phyloP scores from a whole-genome alignment of 805 yeast species.

The Kodamaea hsintzibuensis region DNA sequence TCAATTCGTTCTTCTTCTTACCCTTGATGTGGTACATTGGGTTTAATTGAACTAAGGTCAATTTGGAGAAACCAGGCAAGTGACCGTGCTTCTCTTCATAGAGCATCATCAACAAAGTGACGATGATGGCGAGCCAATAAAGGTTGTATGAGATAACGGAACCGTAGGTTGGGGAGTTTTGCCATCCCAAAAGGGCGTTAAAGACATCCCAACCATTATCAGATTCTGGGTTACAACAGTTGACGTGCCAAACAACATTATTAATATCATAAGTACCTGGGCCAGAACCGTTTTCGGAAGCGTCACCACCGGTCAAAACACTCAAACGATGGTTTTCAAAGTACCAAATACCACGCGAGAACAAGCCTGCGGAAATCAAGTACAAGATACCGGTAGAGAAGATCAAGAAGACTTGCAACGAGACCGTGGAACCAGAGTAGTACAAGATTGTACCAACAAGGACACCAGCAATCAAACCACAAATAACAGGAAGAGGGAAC shows the following conservation, averaged over 20 bases:
- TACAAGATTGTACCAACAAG: constrained; percentile 22
- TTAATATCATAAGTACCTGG: constrained; percentile 28
- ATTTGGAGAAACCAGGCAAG: constrained; percentile 21
- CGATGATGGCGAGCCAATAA: constrained; percentile 25
- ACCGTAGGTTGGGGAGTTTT: constrained; percentile 28
- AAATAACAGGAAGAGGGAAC: constrained; percentile 25
- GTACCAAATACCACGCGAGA: constrained; percentile 26
- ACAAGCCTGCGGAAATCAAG: constrained; percentile 27
- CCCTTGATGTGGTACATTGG: constrained; percentile 74
- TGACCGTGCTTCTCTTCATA: constrained; percentile 28
- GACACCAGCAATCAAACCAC: constrained; percentile 24
- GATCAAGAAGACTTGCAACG: constrained; percentile 26
- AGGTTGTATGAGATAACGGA: constrained; percentile 27
- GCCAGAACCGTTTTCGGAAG: constrained; percentile 25
- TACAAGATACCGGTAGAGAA: constrained; percentile 27
- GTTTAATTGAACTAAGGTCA: constrained; percentile 49
- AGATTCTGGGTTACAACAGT: constrained; percentile 28
- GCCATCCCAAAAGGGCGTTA: constrained; percentile 30
- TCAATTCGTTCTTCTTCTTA: constrained; percentile 61
- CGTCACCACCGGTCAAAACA: constrained; percentile 25
- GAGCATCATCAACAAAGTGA: constrained; percentile 19
- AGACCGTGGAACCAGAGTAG: constrained; percentile 24
- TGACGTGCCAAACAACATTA: constrained; percentile 27
- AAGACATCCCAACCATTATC: constrained; percentile 29
- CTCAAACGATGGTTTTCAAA: constrained; percentile 19